Conservation (phyloP, 148 eudicot species). For the Chenopodium formosanum region DNA sequence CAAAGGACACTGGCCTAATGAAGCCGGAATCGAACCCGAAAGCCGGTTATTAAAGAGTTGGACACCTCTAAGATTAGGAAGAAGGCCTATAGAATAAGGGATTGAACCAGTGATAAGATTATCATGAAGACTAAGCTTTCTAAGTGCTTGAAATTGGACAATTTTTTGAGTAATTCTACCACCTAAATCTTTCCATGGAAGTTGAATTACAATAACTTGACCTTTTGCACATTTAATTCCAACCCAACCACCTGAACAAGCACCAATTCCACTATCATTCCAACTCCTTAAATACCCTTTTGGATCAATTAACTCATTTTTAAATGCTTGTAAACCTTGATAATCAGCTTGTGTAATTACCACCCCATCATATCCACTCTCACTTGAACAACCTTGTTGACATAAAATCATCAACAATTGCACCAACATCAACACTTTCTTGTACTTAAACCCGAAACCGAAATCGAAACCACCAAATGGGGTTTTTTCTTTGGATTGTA, state of each 20-base stretch:
- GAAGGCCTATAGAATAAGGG: constrained; percentile 56
- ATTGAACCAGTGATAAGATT: constrained; percentile 60
- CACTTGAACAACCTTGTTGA: constrained; percentile 27
- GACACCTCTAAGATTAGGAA: constrained; percentile 77
- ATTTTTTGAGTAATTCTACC: constrained; percentile 60
- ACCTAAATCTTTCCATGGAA: constrained; percentile 71
- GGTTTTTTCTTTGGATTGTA: constrained; percentile 7
- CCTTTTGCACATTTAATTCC: constrained; percentile 91
- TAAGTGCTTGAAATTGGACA: constrained; percentile 64
- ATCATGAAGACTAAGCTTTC: constrained; percentile 86
- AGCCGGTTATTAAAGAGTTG: constrained; percentile 67
- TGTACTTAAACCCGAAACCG: constrained; percentile 3
- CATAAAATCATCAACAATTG: constrained; percentile 27
- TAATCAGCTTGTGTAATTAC: constrained; percentile 61
- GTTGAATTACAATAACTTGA: constrained; percentile 81
- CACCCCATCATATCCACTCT: constrained; percentile 63
- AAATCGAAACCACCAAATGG: constrained; percentile 3
- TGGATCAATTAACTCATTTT: constrained; percentile 55
- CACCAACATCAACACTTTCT: constrained; percentile 18
- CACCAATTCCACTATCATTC: constrained; percentile 69
- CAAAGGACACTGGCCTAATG: constrained; percentile 51
- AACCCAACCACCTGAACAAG: constrained; percentile 75
- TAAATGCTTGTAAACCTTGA: constrained; percentile 80
- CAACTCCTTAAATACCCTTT: constrained; percentile 65
- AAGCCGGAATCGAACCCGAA: constrained; percentile 68